A percentile compares a stretch with the other conserved stretches of the same genome.
Conservation (phyloP, 768 basidiomycete genomes). For the Leucocoprinus leucothites region DNA sequence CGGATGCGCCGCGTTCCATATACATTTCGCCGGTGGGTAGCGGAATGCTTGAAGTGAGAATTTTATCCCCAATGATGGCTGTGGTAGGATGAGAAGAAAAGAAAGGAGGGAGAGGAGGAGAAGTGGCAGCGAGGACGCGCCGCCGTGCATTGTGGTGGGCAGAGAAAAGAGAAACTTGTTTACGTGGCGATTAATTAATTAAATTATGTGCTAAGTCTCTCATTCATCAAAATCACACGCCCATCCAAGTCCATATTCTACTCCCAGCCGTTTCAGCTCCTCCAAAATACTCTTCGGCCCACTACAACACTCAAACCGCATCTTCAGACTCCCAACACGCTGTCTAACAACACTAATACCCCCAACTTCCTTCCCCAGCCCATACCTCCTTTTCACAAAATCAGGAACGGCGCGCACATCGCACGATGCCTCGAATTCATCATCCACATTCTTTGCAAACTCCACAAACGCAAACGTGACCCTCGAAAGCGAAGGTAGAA, state of each 20-base stretch:
- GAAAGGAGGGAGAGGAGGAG: slow-evolving; percentile 23
- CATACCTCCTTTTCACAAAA: neutral
- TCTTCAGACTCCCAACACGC: neutral
- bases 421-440: slow-evolving; percentile 10
- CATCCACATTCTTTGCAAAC: slow-evolving; percentile 9
- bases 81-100: slow-evolving; percentile 24
- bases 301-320: slow-evolving; percentile 8
- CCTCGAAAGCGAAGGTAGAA: slow-evolving; percentile 5
- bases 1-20: slow-evolving; percentile 91
- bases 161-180: too few species aligned
- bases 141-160: neutral
- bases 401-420: slow-evolving; percentile 5
- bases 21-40: slow-evolving; percentile 79
- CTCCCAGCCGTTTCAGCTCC: neutral
- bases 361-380: slow-evolving; percentile 5
- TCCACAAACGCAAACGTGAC: slow-evolving; percentile 8
- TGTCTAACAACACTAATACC: slow-evolving; percentile 6
- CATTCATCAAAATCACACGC: slow-evolving; percentile 10
- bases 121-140: neutral
- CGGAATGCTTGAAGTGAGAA: slow-evolving; percentile 72
- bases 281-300: slow-evolving; percentile 4
- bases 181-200: neutral
- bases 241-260: slow-evolving; percentile 6
- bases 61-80: slow-evolving; percentile 66
- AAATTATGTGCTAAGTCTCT: too few species aligned